These are phyloP conservation scores for Cicer cuneatum DNA, from an alignment of 306 rosid genomes.

Conservation along the genomic window DNA sequence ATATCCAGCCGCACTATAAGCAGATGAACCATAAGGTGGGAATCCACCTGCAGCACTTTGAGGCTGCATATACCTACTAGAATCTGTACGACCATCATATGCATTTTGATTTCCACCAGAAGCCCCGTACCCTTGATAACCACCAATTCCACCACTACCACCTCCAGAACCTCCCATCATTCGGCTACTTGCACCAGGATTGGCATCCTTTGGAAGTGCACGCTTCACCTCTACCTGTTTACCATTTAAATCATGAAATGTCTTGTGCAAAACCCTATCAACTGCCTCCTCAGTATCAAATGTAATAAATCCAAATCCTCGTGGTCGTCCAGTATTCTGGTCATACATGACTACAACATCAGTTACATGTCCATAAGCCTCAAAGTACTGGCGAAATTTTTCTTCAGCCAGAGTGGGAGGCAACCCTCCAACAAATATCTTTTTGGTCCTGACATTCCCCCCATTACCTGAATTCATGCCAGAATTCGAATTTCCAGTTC, in stretches of 20 bases:
- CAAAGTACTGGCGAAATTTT: conserved; percentile 86
- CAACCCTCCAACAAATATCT: conserved; percentile 96
- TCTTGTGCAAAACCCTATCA: conserved; percentile 94
- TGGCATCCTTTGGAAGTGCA: conserved; percentile 98
- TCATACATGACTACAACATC: conserved; percentile 99
- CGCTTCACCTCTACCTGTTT: conserved; percentile 99
- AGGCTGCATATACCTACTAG: conserved; percentile 89
- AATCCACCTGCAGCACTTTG: conserved; percentile 83
- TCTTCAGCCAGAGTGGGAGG: conserved; percentile 91
- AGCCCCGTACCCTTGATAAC: conserved; percentile 84
- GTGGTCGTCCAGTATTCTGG: conserved; percentile 95
- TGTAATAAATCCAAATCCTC: conserved; percentile 97
- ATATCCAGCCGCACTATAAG: conserved; percentile 77
- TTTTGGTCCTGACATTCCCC: conserved; percentile 88
- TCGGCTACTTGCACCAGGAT: conserved; percentile 90
- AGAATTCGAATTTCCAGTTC: conserved; percentile 72
- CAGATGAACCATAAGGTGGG: conserved; percentile 90
- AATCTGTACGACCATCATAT: conserved; percentile 90
- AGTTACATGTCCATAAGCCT: conserved; percentile 79
- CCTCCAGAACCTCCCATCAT: conserved; percentile 70
- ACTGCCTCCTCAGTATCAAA: conserved; percentile 95
- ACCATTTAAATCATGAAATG: conserved; percentile 94
- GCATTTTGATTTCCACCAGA: conserved; percentile 88
- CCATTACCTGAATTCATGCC: conserved; percentile 73
- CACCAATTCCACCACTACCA: conserved; percentile 68